Percentiles rank a stretch among this genome's conserved stretches.
These are phyloP conservation scores for Xerocomellus amylosporus DNA, from an alignment of 768 basidiomycete genomes.

Conservation along the genomic window DNA sequence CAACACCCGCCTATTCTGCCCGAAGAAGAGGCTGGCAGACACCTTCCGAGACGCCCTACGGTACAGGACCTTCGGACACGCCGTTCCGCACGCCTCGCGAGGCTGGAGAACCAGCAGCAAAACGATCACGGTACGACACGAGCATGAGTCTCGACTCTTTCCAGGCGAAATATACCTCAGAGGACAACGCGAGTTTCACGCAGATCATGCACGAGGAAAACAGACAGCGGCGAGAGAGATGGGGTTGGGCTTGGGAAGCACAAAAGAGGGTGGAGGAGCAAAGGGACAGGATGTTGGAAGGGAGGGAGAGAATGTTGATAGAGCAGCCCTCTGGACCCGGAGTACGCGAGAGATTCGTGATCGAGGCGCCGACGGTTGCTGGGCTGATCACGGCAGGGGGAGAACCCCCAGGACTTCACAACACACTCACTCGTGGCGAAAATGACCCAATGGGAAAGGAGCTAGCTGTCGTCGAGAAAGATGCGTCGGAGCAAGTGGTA, in stretches of 20 bases:
- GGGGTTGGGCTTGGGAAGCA: conserved; percentile 94
- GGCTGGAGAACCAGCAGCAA: conserved; percentile 42
- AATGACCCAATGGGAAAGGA: conserved; percentile 26
- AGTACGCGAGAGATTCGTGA: conserved; percentile 63
- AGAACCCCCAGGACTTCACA: conserved; percentile 6
- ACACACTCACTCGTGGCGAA: conserved; percentile 22
- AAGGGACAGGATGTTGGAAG: conserved; percentile 62
- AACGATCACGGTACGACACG: conserved; percentile 59
- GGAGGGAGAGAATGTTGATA: conserved; percentile 67
- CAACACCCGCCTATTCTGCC: conserved; percentile 44
- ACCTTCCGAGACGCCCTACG: conserved; percentile 68
- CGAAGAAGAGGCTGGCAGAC: conserved; percentile 38
- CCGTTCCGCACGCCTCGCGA: conserved; percentile 50
- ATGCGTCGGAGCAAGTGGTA: conserved; percentile 30
- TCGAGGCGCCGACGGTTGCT: conserved; percentile 55
- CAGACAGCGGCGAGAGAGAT: conserved; percentile 69
- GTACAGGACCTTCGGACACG: conserved; percentile 58
- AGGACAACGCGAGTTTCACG: conserved; percentile 97
- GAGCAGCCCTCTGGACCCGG: conserved; percentile 62
- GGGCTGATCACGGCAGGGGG: conserved; percentile 48
- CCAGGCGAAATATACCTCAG: conserved; percentile 90
- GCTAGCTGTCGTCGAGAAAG: conserved; percentile 22
- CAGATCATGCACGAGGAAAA: conserved; percentile 92
- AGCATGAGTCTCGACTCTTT: conserved; percentile 77
- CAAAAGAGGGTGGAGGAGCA: conserved; percentile 75